Percentiles rank a stretch among this genome's conserved stretches.
These are phyloP conservation scores for Danielozyma ontarioensis DNA, from an alignment of 805 yeast species.

Conservation along the genomic window DNA sequence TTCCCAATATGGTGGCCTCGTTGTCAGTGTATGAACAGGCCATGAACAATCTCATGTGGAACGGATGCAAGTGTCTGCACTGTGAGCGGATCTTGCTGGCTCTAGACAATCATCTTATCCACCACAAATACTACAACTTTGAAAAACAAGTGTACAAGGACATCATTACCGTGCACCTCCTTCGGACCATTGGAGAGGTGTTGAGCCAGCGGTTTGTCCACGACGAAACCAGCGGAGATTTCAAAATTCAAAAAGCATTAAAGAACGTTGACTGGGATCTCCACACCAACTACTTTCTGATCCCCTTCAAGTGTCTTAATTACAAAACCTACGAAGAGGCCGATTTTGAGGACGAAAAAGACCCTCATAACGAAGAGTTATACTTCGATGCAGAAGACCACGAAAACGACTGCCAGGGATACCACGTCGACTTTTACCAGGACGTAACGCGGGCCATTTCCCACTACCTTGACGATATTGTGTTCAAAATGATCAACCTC, in stretches of 20 bases:
- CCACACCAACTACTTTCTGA: constrained; percentile 19
- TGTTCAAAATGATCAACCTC: constrained; percentile 26
- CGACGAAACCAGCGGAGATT: constrained; percentile 3
- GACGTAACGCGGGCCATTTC: constrained; percentile 19
- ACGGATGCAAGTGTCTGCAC: constrained; percentile 63
- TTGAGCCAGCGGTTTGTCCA: constrained; percentile 3
- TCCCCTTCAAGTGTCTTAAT: constrained; percentile 32
- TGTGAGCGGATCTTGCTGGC: constrained; percentile 47
- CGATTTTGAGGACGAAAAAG: constrained; percentile 7
- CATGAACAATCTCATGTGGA: constrained; percentile 69
- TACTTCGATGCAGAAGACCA: constrained; percentile 2
- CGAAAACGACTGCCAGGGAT: constrained; percentile 9
- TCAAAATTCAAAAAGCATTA: constrained; percentile 12
- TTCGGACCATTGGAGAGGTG: constrained; percentile 28
- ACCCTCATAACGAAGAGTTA: not conserved
- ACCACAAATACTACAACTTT: constrained; percentile 55
- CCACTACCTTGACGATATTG: constrained; percentile 32
- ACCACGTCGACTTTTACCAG: constrained; percentile 9
- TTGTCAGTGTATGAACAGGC: constrained; percentile 66
- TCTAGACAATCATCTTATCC: constrained; percentile 57
- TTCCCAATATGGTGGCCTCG: constrained; percentile 57
- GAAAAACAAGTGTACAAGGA: constrained; percentile 49
- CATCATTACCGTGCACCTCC: constrained; percentile 52
- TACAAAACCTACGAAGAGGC: constrained; percentile 16
- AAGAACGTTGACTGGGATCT: constrained; percentile 26